phyloP scores from a whole-genome alignment of 768 basidiomycete species.

The Tricholoma sp. region DNA sequence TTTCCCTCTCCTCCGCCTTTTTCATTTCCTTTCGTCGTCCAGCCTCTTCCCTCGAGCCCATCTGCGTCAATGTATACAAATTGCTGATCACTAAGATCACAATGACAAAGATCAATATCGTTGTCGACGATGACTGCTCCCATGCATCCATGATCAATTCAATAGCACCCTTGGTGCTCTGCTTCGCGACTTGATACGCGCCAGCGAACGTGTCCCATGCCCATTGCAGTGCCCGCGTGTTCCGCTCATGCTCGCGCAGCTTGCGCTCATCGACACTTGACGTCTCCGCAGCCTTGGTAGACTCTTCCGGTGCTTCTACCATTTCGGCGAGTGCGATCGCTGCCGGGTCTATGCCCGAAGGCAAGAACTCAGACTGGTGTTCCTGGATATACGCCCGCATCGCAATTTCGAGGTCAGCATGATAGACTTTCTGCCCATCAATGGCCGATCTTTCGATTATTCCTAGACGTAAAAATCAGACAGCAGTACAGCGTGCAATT shows the following conservation, averaged over 20 bases:
- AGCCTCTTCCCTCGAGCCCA: slow-evolving; percentile 35
- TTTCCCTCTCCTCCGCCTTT: slow-evolving; percentile 63
- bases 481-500: background rate
- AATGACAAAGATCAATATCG: slow-evolving; percentile 71
- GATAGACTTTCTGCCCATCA: slow-evolving; percentile 88
- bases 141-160: slow-evolving; percentile 77
- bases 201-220: slow-evolving; percentile 84
- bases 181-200: slow-evolving; percentile 62
- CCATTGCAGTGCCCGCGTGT: slow-evolving; percentile 77
- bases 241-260: slow-evolving; percentile 62
- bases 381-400: slow-evolving; percentile 88
- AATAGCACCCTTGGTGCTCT: slow-evolving; percentile 65
- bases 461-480: slow-evolving; percentile 38
- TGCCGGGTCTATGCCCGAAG: slow-evolving; percentile 67
- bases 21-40: slow-evolving; percentile 46
- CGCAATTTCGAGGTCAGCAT: slow-evolving; percentile 73
- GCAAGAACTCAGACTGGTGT: slow-evolving; percentile 86
- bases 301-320: slow-evolving; percentile 34
- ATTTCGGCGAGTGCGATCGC: slow-evolving; percentile 44
- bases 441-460: slow-evolving; percentile 91
- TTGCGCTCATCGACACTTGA: slow-evolving; percentile 34
- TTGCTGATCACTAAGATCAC: slow-evolving; percentile 72
- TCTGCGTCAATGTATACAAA: slow-evolving; percentile 52
- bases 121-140: slow-evolving; percentile 71
- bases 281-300: slow-evolving; percentile 32